Evolutionary conservation across 805 yeast genomes (phyloP).

Genomic region (Pichia pseudocactophila): DNA sequence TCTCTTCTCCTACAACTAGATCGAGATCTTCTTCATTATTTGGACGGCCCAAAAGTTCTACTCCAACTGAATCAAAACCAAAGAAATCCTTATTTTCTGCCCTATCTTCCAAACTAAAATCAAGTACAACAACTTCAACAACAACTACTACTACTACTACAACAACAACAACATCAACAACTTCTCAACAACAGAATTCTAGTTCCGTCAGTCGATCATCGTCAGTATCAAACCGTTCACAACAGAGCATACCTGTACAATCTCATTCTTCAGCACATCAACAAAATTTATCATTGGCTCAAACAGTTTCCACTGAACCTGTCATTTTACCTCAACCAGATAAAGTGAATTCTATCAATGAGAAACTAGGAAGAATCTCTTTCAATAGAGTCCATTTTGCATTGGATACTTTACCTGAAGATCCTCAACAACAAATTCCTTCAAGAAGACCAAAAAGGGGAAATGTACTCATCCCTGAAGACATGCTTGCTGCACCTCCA

Average conservation of each 20-base stretch:
- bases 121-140: neutral
- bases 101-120: slow-evolving; percentile 27
- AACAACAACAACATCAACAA: neutral
- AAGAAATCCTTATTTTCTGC: slow-evolving; percentile 27
- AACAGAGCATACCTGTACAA: neutral
- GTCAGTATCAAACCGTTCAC: too few relatives aligned
- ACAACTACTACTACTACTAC: neutral
- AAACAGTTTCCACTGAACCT: neutral
- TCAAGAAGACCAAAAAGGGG: slow-evolving; percentile 47
- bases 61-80: slow-evolving; percentile 6
- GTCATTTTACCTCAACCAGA: neutral
- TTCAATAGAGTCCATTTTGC: slow-evolving; percentile 45
- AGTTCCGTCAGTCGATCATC: too few relatives aligned
- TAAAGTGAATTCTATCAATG: neutral
- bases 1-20: neutral
- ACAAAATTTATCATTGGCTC: neutral
- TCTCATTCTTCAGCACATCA: neutral
- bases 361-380: slow-evolving; percentile 22
- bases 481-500: slow-evolving; percentile 52
- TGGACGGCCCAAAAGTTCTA: neutral
- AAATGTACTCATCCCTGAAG: slow-evolving; percentile 55
- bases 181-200: too few relatives aligned
- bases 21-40: slow-evolving; percentile 9
- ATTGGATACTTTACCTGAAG: slow-evolving; percentile 37
- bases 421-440: slow-evolving; percentile 57